Percentiles rank a stretch among this genome's conserved stretches.
phyloP scores from a whole-genome alignment of 371 early-diverging fungal genomes.

The Batkoa obscura region DNA sequence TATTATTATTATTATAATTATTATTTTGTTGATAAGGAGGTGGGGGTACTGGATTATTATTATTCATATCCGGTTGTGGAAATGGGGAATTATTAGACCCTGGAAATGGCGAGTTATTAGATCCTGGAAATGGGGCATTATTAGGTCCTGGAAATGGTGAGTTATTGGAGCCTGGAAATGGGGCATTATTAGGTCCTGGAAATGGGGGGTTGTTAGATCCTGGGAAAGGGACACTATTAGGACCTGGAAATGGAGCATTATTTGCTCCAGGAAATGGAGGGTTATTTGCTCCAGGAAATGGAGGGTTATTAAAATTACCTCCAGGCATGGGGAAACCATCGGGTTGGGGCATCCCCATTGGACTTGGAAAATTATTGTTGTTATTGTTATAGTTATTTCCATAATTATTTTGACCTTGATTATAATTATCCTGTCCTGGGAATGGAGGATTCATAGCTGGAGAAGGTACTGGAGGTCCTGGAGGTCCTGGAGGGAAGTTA shows the following conservation, averaged over 20 bases:
- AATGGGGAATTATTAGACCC: background rate
- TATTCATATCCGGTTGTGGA: background rate
- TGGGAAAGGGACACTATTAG: background rate
- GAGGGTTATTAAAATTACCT: background rate
- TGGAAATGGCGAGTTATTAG: background rate
- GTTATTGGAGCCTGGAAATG: background rate
- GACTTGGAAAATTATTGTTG: background rate
- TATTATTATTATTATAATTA: background rate
- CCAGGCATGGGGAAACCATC: background rate
- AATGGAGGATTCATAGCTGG: background rate
- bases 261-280: background rate
- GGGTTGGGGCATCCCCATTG: background rate
- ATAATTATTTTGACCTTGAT: background rate
- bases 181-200: background rate
- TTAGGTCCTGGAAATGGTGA: background rate
- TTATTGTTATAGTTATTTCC: background rate
- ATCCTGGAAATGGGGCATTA: background rate
- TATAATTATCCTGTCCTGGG: background rate
- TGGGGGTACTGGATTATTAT: background rate
- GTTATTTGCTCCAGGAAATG: background rate
- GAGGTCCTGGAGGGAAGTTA: background rate
- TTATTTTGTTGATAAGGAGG: background rate
- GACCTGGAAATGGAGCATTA: background rate
- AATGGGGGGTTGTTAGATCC: background rate
- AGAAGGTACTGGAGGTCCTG: background rate